These are phyloP conservation scores for Pythium grandisporangium DNA, from an alignment of 352 stramenopile species.

Conservation along the genomic window DNA sequence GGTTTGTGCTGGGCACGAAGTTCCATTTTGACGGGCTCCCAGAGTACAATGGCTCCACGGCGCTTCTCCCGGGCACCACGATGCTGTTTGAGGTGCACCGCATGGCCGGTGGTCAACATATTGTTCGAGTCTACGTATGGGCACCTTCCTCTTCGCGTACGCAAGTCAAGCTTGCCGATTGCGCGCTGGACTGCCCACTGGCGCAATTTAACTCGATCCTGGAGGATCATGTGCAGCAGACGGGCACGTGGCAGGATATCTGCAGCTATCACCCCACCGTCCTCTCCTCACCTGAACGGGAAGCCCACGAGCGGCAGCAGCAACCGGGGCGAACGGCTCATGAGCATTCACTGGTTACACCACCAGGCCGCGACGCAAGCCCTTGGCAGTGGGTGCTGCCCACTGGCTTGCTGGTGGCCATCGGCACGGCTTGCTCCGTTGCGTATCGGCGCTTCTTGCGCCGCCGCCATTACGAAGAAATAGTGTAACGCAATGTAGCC, in stretches of 20 bases:
- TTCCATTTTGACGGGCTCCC: constrained; percentile 61
- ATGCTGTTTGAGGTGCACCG: constrained; percentile 71
- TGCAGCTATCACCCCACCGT: constrained; percentile 44
- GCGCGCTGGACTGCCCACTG: constrained; percentile 44
- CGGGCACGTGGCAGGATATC: constrained; percentile 62
- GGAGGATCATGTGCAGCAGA: constrained; percentile 36
- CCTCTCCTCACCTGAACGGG: not conserved
- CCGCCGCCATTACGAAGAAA: constrained; percentile 28
- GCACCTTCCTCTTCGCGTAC: constrained; percentile 42
- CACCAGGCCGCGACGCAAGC: not conserved
- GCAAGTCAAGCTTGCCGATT: constrained; percentile 49
- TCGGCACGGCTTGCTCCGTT: constrained; percentile 25
- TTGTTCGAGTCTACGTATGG: constrained; percentile 66
- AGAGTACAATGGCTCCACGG: constrained; percentile 56
- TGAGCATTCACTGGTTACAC: too few species aligned
- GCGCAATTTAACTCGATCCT: constrained; percentile 47
- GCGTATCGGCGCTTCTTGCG: constrained; percentile 34
- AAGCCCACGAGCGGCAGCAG: too few species aligned
- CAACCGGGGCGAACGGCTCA: too few species aligned
- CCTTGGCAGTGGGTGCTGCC: constrained; percentile 28
- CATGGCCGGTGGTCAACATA: constrained; percentile 18
- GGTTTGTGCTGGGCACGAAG: constrained; percentile 73
- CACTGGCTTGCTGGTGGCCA: constrained; percentile 20
- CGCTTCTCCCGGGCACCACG: constrained; percentile 57
- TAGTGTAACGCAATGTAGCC: constrained; percentile 8